These are phyloP conservation scores for Coriolopsis trogii DNA, from an alignment of 1,284 basidiomycete species.

Conservation along the genomic window DNA sequence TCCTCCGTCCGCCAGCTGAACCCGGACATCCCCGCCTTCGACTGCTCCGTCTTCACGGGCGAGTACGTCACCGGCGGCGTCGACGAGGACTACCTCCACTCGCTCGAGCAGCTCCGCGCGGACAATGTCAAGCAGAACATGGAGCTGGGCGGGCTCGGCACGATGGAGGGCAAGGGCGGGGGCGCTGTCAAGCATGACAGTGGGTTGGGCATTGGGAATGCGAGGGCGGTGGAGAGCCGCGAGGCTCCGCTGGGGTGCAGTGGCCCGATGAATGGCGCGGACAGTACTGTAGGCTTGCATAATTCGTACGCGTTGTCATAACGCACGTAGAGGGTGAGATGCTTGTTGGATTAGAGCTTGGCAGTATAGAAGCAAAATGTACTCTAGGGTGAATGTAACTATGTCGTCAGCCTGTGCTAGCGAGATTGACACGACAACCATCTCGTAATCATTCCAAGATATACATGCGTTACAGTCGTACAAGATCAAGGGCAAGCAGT, in stretches of 20 bases:
- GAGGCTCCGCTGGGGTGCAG: constrained; percentile 37
- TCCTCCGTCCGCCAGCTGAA: constrained; percentile 91
- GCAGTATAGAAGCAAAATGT: too few species aligned
- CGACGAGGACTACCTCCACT: constrained; percentile 80
- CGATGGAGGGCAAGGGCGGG: constrained; percentile 43
- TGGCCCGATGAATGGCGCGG: constrained; percentile 56
- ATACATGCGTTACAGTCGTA: too few species aligned
- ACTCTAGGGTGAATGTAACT: too few species aligned
- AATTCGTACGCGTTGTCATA: constrained; percentile 44
- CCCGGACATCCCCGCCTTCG: constrained; percentile 78
- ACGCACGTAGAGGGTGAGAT: too few species aligned
- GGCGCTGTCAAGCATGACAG: constrained; percentile 28
- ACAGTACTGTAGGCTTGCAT: constrained; percentile 78
- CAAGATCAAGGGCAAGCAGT: too few species aligned
- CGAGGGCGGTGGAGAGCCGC: constrained; percentile 28
- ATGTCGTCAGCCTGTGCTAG: too few species aligned
- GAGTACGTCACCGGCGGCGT: constrained; percentile 98
- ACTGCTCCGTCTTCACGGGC: constrained; percentile 98
- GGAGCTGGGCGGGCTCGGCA: constrained; percentile 36
- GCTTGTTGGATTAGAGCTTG: too few species aligned
- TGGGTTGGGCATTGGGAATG: too few species aligned
- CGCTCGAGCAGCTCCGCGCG: constrained; percentile 79
- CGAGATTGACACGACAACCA: too few species aligned
- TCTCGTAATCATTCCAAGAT: too few species aligned
- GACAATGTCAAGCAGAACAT: constrained; percentile 76